Evolutionary conservation across 352 stramenopile species (phyloP), one percentile per base, ranked within the genome.

Genomic region (Globisporangium nodosum): DNA sequence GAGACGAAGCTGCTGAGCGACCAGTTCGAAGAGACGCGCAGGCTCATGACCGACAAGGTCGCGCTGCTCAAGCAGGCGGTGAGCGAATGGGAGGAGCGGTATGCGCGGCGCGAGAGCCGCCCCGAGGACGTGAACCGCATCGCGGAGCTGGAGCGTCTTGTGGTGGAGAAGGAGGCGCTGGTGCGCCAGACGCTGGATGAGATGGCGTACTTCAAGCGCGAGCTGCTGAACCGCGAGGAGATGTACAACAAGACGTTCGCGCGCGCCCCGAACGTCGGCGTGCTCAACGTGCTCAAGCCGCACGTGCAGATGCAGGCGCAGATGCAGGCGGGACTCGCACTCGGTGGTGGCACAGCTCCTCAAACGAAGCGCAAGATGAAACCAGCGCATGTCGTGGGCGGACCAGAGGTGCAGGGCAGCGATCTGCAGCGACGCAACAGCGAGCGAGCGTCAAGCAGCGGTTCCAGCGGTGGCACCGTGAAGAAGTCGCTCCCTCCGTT

Each of bases 161-260:
- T 94, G 18, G 59, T 67, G 33, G 74, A 95, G 48, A 89, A 86
- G 33, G 85, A 96, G 16, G 75, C 72, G 37, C 61, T 92, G 9
- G 75, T 90, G 27, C 69, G 72, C 49, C 69, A 78, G 39, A 88
- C 79, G 21, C 58, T 84, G 58, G 87, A 97, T 53, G 91, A 97
- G 61, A 95, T 97, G 86, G 77, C 82, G n/a, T 96, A 93, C 62
- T 94, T 96, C 62, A 96, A 97, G 72, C 78, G 87, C 3, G 91
- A 97, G 67, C 66, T 97, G 33, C 67, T 96, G 18, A 97, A 97
- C 57, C 88, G 91, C 16, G 91, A 97, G 61, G 87, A 97, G 54
- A 96, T 85, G 71, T 97, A 97, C 81, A 97, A 97, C 73, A 96
- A 96, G 53, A 96, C 90, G 1, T 97, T 97, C 40, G 82, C 81